These are phyloP conservation scores for Microsporum ferrugineum DNA, from an alignment of 2,329 filamentous ascomycete species.

Conservation along the genomic window DNA sequence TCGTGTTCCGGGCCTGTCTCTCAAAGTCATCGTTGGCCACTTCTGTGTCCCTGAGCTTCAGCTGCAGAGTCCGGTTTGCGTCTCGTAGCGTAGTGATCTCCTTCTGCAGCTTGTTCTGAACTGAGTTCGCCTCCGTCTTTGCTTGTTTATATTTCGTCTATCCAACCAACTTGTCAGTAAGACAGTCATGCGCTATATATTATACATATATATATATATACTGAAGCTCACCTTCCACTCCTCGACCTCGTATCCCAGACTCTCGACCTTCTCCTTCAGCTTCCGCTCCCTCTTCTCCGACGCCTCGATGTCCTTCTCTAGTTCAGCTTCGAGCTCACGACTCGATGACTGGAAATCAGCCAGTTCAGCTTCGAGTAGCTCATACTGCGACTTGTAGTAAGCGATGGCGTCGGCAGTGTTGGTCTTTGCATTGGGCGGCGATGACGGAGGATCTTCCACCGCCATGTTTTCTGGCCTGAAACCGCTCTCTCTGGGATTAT, in stretches of 20 bases:
- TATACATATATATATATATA: not conserved
- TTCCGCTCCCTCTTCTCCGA: conserved; percentile 85
- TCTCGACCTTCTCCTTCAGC: conserved; percentile 77
- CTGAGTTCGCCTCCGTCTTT: conserved; percentile 72
- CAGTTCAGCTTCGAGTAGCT: conserved; percentile 79
- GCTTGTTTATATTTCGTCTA: conserved; percentile 94
- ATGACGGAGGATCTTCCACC: conserved; percentile 14
- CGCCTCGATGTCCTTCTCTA: conserved; percentile 91
- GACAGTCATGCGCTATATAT: not conserved
- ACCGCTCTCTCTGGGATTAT: not conserved
- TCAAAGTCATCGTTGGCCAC: conserved; percentile 98
- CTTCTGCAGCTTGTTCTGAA: conserved; percentile 80
- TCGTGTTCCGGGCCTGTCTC: conserved; percentile 87
- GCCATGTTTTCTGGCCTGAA: not conserved
- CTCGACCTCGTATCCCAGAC: conserved; percentile 75
- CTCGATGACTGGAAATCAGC: conserved; percentile 90
- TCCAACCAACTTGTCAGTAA: not conserved
- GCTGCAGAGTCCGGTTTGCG: conserved; percentile 64
- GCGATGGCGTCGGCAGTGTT: conserved; percentile 61
- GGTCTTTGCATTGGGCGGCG: conserved; percentile 29
- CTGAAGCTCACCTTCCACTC: conserved; percentile 74
- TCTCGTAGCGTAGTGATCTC: conserved; percentile 90
- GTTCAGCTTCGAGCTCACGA: conserved; percentile 82
- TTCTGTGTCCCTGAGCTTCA: conserved; percentile 85
- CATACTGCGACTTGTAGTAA: conserved; percentile 96